phyloP scores from a whole-genome alignment of 1,284 basidiomycete species.

The Rhodotorula sp. region DNA sequence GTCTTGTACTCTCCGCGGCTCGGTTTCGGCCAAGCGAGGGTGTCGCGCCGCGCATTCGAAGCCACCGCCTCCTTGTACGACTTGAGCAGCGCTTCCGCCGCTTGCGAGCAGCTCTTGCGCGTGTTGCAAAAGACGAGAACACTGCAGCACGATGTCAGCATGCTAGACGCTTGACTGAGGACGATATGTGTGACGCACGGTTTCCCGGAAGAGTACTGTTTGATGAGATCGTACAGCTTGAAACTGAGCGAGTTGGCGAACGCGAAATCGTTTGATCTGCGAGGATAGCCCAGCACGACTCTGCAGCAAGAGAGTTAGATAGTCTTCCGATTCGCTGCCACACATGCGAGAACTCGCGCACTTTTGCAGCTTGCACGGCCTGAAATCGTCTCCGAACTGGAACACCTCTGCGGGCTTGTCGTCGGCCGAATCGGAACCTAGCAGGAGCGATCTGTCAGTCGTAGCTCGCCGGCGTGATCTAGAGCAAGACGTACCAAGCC shows the following conservation, averaged over 20 bases:
- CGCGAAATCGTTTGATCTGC: conserved; percentile 69
- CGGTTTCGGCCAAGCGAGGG: conserved; percentile 19
- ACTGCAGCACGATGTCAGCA: not conserved
- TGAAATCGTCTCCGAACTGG: conserved; percentile 84
- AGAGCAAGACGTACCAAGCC: conserved; percentile 64
- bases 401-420: conserved; percentile 63
- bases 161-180: not conserved
- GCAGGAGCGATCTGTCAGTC: not conserved
- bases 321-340: not conserved
- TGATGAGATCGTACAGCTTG: conserved; percentile 68
- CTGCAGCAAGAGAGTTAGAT: conserved; percentile 12
- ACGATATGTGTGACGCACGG: conserved; percentile 51
- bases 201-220: conserved; percentile 67
- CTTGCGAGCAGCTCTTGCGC: conserved; percentile 64
- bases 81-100: conserved; percentile 71
- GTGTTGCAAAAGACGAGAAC: conserved; percentile 83
- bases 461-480: too few species aligned
- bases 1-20: conserved; percentile 23
- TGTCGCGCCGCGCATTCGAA: conserved; percentile 62
- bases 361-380: conserved; percentile 76
- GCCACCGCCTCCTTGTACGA: conserved; percentile 63
- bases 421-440: not conserved
- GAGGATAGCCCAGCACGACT: conserved; percentile 50
- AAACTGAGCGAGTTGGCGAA: conserved; percentile 72
- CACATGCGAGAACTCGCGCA: conserved; percentile 55